A percentile compares a stretch with the other conserved stretches of the same genome.
Evolutionary conservation across 257 asterid genomes (phyloP).

Genomic region (Nicotiana tomentosiformis): DNA sequence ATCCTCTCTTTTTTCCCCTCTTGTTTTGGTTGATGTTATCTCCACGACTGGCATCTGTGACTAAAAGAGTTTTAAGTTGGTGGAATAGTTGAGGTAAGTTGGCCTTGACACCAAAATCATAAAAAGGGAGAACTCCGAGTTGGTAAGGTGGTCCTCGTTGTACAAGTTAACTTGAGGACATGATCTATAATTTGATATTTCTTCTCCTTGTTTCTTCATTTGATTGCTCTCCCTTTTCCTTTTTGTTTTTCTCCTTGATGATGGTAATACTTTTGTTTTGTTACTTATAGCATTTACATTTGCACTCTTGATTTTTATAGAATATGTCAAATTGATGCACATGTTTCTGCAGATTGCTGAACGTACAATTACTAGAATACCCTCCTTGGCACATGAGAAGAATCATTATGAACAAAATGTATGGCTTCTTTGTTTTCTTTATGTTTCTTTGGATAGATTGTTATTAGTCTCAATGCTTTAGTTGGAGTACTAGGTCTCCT

Average conservation of each 20-base stretch:
- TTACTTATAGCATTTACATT: not conserved
- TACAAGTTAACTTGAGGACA: not conserved
- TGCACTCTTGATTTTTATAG: not conserved
- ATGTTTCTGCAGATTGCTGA: conserved; percentile 51
- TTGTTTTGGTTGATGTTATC: not conserved
- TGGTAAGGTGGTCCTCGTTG: not conserved
- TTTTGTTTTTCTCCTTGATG: not conserved
- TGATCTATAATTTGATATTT: conserved; percentile 4
- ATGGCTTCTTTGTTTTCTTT: conserved; percentile 17
- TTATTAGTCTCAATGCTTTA: not conserved
- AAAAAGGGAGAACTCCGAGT: not conserved
- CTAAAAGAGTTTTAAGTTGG: not conserved
- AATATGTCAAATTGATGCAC: not conserved
- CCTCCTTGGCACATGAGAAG: conserved; percentile 80
- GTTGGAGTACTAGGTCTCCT: not conserved
- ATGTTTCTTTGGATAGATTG: not conserved
- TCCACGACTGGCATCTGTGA: not conserved
- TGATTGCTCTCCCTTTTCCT: not conserved
- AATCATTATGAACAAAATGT: conserved; percentile 90
- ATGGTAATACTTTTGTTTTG: conserved; percentile 2
- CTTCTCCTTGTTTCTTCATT: conserved; percentile 2
- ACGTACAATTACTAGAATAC: conserved; percentile 57
- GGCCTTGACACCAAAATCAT: not conserved
- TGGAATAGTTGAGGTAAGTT: not conserved
- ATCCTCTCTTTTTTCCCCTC: not conserved